Percentiles rank a stretch among this genome's conserved stretches.
Evolutionary conservation across 2,329 filamentous ascomycete species (phyloP).

Genomic region (Metarhizium robertsii): DNA sequence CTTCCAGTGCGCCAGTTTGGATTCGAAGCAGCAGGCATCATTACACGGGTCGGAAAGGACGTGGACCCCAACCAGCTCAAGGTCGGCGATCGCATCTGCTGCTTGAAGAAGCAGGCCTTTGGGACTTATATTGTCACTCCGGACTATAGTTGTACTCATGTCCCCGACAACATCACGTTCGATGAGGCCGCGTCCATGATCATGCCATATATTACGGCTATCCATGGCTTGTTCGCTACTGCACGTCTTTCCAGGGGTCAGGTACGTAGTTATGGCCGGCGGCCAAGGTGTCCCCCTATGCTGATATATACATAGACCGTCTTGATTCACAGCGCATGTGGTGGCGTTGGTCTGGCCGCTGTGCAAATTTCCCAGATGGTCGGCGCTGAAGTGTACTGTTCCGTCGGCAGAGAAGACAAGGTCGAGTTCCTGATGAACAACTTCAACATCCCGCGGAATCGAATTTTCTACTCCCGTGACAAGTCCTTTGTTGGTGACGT

Average conservation of each 20-base stretch:
- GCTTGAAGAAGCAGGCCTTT: too few species aligned
- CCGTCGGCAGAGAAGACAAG: constrained; percentile 21
- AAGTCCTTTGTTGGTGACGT: constrained; percentile 18
- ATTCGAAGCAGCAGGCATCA: constrained; percentile 14
- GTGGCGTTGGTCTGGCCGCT: constrained; percentile 21
- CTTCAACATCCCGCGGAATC: constrained; percentile 15
- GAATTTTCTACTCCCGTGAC: constrained; percentile 14
- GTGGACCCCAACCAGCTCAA: constrained; percentile 4
- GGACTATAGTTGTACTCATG: too few species aligned
- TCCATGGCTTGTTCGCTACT: too few species aligned
- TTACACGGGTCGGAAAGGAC: constrained; percentile 7
- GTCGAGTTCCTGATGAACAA: constrained; percentile 13
- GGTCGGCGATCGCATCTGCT: background rate
- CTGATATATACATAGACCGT: constrained; percentile 5
- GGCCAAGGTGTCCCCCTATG: rapidly evolving
- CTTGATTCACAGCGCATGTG: constrained; percentile 22
- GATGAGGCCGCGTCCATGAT: too few species aligned
- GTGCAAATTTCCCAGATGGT: constrained; percentile 15
- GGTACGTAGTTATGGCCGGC: too few species aligned
- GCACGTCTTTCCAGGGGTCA: too few species aligned
- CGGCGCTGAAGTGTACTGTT: constrained; percentile 17
- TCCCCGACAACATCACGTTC: too few species aligned
- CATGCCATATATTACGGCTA: too few species aligned
- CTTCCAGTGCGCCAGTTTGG: background rate
- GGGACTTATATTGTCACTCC: too few species aligned